Evolutionary conservation across 306 rosid genomes (phyloP).

Genomic region (Lupinus albus): DNA sequence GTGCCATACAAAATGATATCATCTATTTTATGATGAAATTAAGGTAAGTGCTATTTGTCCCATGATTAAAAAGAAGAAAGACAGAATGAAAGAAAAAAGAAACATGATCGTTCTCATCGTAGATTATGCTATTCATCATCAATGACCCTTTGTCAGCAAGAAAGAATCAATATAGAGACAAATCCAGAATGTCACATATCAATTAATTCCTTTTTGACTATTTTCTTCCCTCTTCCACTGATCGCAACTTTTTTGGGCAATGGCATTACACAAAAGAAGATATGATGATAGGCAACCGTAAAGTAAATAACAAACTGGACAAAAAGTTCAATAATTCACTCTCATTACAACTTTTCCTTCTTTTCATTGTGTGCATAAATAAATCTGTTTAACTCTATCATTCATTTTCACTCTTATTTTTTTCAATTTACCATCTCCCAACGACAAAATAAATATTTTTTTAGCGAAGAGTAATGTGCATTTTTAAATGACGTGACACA

Average conservation of each 20-base stretch:
- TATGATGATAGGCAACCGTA: slow-evolving; percentile 10
- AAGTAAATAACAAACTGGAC: slow-evolving; percentile 9
- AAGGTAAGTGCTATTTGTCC: not conserved
- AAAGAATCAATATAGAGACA: slow-evolving; percentile 18
- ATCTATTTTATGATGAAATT: slow-evolving; percentile 12
- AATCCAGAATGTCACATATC: slow-evolving; percentile 13
- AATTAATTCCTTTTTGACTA: slow-evolving; percentile 24
- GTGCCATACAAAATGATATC: not conserved
- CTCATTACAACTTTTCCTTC: too few species aligned
- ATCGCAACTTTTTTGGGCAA: slow-evolving; percentile 36
- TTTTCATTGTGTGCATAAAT: too few species aligned
- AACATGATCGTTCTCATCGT: not conserved
- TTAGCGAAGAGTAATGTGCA: too few species aligned
- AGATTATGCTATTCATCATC: slow-evolving; percentile 4
- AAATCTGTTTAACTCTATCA: too few species aligned
- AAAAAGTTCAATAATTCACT: not conserved
- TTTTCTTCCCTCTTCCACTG: slow-evolving; percentile 11
- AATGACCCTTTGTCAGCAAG: slow-evolving; percentile 28
- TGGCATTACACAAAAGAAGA: slow-evolving; percentile 6
- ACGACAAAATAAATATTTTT: too few species aligned
- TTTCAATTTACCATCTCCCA: too few species aligned
- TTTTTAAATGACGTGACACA: too few species aligned
- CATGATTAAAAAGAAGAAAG: slow-evolving; percentile 23
- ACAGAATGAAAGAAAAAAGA: slow-evolving; percentile 12
- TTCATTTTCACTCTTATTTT: too few species aligned